These are phyloP conservation scores for Starmerella sp. DNA, from an alignment of 805 yeast genomes.

Conservation along the genomic window DNA sequence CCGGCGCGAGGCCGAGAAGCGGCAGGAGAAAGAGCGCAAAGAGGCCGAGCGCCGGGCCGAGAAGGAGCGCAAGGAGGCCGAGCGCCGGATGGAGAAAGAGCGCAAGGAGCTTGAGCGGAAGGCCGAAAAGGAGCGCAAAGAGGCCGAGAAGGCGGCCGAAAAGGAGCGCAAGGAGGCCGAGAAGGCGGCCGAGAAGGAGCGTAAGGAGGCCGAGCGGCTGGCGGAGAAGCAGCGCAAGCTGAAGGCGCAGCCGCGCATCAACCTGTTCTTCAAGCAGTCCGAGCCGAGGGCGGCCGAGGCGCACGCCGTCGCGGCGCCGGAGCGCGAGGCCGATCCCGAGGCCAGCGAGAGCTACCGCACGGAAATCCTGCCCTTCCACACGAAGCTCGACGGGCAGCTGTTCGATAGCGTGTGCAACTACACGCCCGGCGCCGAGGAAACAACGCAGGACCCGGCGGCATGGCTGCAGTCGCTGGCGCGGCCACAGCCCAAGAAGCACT, in stretches of 20 bases:
- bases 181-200: conserved; percentile 15
- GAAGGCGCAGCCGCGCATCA: conserved; percentile 21
- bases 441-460: conserved; percentile 7
- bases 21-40: conserved; percentile 19
- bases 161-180: conserved; percentile 11
- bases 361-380: conserved; percentile 28
- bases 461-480: conserved; percentile 8
- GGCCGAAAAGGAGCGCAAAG: conserved; percentile 20
- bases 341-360: conserved; percentile 23
- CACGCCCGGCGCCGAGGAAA: background rate
- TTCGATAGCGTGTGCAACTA: conserved; percentile 15
- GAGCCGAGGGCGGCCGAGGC: conserved; percentile 4
- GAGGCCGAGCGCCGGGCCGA: conserved; percentile 17
- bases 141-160: conserved; percentile 16
- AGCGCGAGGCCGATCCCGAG: background rate
- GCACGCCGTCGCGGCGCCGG: background rate
- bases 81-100: conserved; percentile 18
- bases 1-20: conserved; percentile 22
- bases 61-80: conserved; percentile 17
- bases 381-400: conserved; percentile 23
- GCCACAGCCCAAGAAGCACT: background rate
- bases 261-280: conserved; percentile 19
- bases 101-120: conserved; percentile 23
- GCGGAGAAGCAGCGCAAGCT: conserved; percentile 20
- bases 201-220: conserved; percentile 19